phyloP scores from a whole-genome alignment of 2,329 filamentous ascomycete species.

The Zymoseptoria passerinii region DNA sequence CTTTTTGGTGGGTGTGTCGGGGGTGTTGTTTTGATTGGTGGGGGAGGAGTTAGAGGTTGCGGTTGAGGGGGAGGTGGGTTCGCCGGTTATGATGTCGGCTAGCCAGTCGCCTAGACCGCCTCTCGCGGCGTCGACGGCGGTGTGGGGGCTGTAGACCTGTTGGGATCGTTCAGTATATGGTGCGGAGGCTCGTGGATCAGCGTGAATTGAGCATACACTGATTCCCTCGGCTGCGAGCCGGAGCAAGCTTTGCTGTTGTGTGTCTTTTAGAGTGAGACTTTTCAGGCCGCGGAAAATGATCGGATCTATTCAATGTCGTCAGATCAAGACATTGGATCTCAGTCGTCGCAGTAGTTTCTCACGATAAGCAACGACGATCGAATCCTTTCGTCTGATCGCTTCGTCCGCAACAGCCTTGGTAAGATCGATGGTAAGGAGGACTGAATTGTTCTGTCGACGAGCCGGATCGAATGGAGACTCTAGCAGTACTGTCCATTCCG shows the following conservation, averaged over 20 bases:
- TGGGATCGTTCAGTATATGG: background rate
- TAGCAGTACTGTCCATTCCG: conserved; percentile 49
- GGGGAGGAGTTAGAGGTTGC: conserved; percentile 12
- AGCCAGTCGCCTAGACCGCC: conserved; percentile 91
- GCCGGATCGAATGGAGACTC: conserved; percentile 57
- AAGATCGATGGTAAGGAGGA: conserved; percentile 81
- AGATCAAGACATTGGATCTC: conserved; percentile 8
- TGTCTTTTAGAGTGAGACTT: conserved; percentile 71
- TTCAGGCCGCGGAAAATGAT: conserved; percentile 95
- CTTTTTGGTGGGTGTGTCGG: conserved; percentile 30
- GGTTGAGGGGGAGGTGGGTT: conserved; percentile 27
- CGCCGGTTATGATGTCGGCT: conserved; percentile 69
- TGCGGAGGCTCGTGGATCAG: background rate
- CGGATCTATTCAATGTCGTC: conserved; percentile 56
- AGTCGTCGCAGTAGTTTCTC: conserved; percentile 24
- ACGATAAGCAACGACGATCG: conserved; percentile 86
- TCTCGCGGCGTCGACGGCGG: conserved; percentile 79
- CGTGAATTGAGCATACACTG: conserved; percentile 44
- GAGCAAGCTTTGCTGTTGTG: conserved; percentile 79
- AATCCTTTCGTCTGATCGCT: conserved; percentile 67
- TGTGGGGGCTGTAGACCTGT: conserved; percentile 82
- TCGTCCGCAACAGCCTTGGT: conserved; percentile 84
- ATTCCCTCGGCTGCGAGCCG: conserved; percentile 77
- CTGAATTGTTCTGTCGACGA: conserved; percentile 54
- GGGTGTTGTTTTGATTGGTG: conserved; percentile 11